These are phyloP conservation scores for Colletotrichum higginsianum DNA, from an alignment of 2,329 filamentous ascomycete genomes.

Conservation along the genomic window DNA sequence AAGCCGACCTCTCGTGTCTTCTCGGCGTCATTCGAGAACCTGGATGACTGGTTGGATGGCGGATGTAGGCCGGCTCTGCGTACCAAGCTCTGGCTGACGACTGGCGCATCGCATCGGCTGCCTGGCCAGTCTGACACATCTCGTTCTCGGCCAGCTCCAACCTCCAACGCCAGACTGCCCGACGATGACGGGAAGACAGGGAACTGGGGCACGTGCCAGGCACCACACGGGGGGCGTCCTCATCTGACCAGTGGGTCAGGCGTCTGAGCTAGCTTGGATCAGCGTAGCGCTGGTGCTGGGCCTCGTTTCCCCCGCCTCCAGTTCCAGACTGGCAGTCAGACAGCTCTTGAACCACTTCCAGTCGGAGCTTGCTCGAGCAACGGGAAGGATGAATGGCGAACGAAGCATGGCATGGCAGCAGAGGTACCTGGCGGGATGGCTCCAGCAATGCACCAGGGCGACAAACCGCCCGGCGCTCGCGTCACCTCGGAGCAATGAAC, in stretches of 20 bases:
- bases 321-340: constrained; percentile 38
- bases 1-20: background rate
- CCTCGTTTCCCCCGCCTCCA: constrained; percentile 41
- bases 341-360: constrained; percentile 27
- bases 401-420: constrained; percentile 4
- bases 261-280: constrained; percentile 38
- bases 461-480: constrained; percentile 23
- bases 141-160: constrained; percentile 19
- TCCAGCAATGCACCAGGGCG: constrained; percentile 20
- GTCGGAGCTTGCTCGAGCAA: constrained; percentile 15
- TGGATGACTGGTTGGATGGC: constrained; percentile 16
- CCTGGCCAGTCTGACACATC: constrained; percentile 2
- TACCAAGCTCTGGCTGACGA: constrained; percentile 7
- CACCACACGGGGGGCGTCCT: constrained; percentile 31
- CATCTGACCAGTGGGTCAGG: constrained; percentile 42
- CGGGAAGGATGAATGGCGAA: background rate
- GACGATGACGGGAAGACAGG: constrained; percentile 39
- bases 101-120: constrained; percentile 1
- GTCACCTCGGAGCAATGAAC: constrained; percentile 2
- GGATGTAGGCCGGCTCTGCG: constrained; percentile 3
- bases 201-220: constrained; percentile 40
- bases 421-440: constrained; percentile 25
- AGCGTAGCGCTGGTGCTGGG: constrained; percentile 41
- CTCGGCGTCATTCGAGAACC: constrained; percentile 1
- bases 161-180: constrained; percentile 22